phyloP scores from a whole-genome alignment of 2,329 filamentous ascomycete species.

The Diatrype stigma region DNA sequence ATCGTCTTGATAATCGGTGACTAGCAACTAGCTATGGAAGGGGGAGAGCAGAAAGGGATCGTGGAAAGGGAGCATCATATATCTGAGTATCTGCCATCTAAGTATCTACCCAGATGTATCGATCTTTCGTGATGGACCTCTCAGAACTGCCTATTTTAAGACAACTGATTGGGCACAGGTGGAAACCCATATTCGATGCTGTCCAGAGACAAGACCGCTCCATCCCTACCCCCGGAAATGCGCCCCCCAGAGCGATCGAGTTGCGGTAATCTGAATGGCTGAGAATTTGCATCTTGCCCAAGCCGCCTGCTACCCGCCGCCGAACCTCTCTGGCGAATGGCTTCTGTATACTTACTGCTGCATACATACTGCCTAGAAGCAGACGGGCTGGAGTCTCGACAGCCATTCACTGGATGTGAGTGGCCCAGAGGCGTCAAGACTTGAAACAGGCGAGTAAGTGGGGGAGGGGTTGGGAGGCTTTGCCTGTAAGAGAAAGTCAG shows the following conservation, averaged over 20 bases:
- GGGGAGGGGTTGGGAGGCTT: constrained; percentile 17
- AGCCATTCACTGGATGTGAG: constrained; percentile 22
- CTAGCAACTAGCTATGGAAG: neutral
- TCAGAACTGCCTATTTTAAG: neutral
- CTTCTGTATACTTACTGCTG: constrained; percentile 12
- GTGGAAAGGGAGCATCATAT: neutral
- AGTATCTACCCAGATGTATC: too few species aligned
- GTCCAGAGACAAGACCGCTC: constrained; percentile 1
- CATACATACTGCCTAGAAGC: too few species aligned
- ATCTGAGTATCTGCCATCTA: too few species aligned
- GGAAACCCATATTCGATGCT: constrained; percentile 1
- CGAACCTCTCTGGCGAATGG: constrained; percentile 20
- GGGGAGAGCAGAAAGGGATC: neutral
- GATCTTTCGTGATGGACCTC: neutral
- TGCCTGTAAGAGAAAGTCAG: constrained; percentile 6
- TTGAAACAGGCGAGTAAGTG: constrained; percentile 25
- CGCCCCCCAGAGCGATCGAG: constrained; percentile 21
- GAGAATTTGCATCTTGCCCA: constrained; percentile 15
- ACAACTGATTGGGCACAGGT: neutral
- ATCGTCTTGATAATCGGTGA: neutral
- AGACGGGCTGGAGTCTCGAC: constrained; percentile 12
- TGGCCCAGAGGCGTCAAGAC: constrained; percentile 18
- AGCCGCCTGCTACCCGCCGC: constrained; percentile 24
- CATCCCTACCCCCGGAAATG: constrained; percentile 14
- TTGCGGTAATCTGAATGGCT: constrained; percentile 22